Base-by-base conservation (phyloP, 1,139 yeast genomes). In the Blastobotrys elegans region DNA sequence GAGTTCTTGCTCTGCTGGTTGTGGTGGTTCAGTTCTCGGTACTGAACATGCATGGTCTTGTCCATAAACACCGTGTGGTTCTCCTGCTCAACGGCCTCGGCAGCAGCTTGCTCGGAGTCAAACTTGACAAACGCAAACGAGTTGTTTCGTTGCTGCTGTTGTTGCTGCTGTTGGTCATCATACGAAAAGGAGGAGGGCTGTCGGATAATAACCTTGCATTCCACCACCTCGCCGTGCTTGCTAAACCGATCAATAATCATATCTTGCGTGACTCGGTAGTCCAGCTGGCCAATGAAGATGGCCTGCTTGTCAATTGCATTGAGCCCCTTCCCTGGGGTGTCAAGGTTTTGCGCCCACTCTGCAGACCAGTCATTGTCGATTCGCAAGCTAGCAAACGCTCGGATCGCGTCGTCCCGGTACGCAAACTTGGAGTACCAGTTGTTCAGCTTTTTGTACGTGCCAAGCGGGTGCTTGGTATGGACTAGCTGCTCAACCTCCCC, bases 391-490 rank as follows among this genome's bases (percentile, higher is more conserved):
- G 94, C 90, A 70, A 79, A 89, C 0, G 96, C 95, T 57, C 83
- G 75, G 44, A 88, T 86, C 2, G 97, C 97, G 65, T 90, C 97
- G 62, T 87, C 95, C 43, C 97, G 78, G 61, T 78, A 88, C 1
- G 80, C 88, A 68, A 82, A 89, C 58, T 86, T 84, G 53, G 84
- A 78, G 60, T 83, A 87, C 95, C 96, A 89, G 37, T 77, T 76
- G 44, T 68, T 71, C 18, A 66, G 60, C 3, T 49, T 46, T 5
- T 56, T 53, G 14, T 49, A 47, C 18, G 43, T 29, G 2, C 54
- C 46, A 18, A 31, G 20, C 27, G 44, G 44, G n/a, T 30, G 39
- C 35, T 53, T 50, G 31, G 41, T 40, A 47, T 42, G 16, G 18
- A 78, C 74, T 29, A 85, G 61, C 53, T 81, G 79, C 58, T 88